Evolutionary conservation across 257 asterid genomes (phyloP).

Genomic region (Solanum sitiens): DNA sequence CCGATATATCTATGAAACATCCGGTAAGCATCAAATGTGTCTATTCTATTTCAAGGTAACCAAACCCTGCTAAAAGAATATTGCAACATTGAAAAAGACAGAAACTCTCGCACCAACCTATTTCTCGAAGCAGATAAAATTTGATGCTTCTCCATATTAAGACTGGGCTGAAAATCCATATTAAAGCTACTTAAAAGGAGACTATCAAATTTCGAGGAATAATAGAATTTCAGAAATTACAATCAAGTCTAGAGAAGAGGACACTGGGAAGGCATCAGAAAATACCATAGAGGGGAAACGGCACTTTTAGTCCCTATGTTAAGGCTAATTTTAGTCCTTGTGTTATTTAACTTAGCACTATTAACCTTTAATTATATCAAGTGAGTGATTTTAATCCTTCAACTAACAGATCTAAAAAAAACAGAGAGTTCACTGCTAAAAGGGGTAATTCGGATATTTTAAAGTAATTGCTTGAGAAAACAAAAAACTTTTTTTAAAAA

Average conservation of each 20-base stretch:
- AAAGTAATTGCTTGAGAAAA: too few species aligned
- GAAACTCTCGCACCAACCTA: not conserved
- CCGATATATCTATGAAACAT: not conserved
- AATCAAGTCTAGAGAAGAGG: not conserved
- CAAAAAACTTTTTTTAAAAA: too few species aligned
- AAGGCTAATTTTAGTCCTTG: too few species aligned
- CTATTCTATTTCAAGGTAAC: not conserved
- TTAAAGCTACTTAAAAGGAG: not conserved
- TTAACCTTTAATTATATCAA: too few species aligned
- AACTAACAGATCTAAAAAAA: too few species aligned
- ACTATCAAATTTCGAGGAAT: not conserved
- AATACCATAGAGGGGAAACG: not conserved
- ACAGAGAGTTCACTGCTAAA: too few species aligned
- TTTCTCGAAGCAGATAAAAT: not conserved
- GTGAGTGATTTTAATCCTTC: too few species aligned
- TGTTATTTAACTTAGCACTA: too few species aligned
- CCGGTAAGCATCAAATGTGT: not conserved
- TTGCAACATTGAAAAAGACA: not conserved
- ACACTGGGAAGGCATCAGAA: not conserved
- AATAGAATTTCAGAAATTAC: not conserved
- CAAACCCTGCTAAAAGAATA: not conserved
- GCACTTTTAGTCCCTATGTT: too few species aligned
- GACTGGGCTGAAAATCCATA: not conserved
- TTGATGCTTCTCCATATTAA: not conserved
- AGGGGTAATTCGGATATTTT: too few species aligned